These are phyloP conservation scores for Blastobotrys arbuscula DNA, from an alignment of 1,139 yeast species.

Conservation along the genomic window DNA sequence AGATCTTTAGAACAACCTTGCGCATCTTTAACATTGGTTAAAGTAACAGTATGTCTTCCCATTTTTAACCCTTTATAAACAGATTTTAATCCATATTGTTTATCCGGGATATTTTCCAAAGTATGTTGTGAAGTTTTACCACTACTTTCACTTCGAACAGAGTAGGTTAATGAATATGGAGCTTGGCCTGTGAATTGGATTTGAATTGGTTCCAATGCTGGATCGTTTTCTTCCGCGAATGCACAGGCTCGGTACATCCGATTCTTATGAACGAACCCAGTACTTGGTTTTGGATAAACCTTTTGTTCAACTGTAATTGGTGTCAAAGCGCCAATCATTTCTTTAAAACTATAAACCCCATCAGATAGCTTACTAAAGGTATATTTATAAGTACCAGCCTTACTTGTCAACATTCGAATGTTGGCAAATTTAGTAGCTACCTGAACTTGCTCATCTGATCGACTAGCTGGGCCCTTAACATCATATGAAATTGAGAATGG, in stretches of 20 bases:
- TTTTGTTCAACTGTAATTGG: conserved; percentile 50
- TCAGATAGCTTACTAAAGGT: conserved; percentile 61
- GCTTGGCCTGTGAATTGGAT: conserved; percentile 52
- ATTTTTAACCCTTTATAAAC: conserved; percentile 43
- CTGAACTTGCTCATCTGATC: conserved; percentile 37
- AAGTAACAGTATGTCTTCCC: conserved; percentile 53
- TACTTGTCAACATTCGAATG: conserved; percentile 35
- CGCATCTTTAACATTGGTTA: conserved; percentile 56
- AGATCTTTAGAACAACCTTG: conserved; percentile 58
- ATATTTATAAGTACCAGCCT: conserved; percentile 57
- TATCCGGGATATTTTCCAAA: conserved; percentile 34
- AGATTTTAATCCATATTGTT: conserved; percentile 33
- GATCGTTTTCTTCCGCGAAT: conserved; percentile 24
- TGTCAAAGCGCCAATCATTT: conserved; percentile 26
- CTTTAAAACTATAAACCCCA: conserved; percentile 47
- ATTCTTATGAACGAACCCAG: conserved; percentile 45
- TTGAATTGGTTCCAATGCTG: conserved; percentile 47
- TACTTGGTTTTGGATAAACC: conserved; percentile 58
- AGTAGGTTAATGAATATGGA: conserved; percentile 57
- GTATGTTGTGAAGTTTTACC: conserved; percentile 42
- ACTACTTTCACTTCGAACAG: conserved; percentile 48
- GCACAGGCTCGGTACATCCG: conserved; percentile 51
- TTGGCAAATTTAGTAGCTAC: conserved; percentile 50
- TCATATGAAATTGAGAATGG: conserved; percentile 75
- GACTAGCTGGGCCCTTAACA: conserved; percentile 55